Conservation (phyloP, 768 basidiomycete genomes). For the Pleurotus djamor region DNA sequence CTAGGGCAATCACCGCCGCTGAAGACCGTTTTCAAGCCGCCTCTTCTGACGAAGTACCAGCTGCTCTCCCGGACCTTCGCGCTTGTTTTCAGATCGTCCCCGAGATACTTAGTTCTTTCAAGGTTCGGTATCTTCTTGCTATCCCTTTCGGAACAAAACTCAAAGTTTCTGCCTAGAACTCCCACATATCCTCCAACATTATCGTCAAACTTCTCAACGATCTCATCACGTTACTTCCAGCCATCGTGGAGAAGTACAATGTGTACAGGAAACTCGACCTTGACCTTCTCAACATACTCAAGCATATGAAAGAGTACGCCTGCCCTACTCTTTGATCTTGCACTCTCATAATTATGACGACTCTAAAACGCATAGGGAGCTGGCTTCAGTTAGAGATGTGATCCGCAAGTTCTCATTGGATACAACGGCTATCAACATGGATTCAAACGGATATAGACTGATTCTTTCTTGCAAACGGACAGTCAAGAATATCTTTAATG, state of each 20-base stretch:
- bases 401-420: background rate
- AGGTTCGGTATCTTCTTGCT: too few relatives aligned
- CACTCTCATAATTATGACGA: background rate
- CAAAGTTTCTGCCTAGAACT: background rate
- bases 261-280: background rate
- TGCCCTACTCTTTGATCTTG: background rate
- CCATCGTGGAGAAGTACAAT: background rate
- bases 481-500: background rate
- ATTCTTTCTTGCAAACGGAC: background rate
- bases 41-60: background rate
- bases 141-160: too few relatives aligned
- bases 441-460: background rate
- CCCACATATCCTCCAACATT: background rate
- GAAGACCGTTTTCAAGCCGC: background rate
- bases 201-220: background rate
- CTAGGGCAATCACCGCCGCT: background rate
- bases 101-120: too few relatives aligned
- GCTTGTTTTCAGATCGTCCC: too few relatives aligned
- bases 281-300: background rate
- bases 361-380: background rate
- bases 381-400: background rate
- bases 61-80: too few relatives aligned
- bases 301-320: background rate
- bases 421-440: background rate
- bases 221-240: background rate